A percentile compares a stretch with the other conserved stretches of the same genome.
Evolutionary conservation across 177 flowering plant genomes (phyloP).

Genomic region (Vitis hybrid): DNA sequence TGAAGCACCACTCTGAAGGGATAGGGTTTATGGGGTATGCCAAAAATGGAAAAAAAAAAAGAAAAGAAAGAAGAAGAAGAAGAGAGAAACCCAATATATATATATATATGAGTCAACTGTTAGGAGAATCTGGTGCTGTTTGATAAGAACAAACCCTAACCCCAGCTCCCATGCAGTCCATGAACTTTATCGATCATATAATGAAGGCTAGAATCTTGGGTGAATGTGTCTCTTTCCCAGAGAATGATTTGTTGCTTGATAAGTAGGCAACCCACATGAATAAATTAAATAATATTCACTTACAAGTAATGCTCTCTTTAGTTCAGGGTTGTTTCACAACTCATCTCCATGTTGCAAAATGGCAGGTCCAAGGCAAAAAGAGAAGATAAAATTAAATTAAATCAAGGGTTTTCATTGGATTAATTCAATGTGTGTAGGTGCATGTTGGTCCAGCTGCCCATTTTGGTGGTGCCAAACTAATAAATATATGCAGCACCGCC

Average conservation of each 20-base stretch:
- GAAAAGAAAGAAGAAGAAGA: too few species aligned
- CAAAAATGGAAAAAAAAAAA: not conserved
- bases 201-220: constrained; percentile 20
- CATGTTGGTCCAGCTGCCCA: too few species aligned
- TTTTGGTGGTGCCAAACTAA: too few species aligned
- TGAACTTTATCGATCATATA: not conserved
- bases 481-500: too few species aligned
- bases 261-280: constrained; percentile 9
- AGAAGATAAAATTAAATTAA: too few species aligned
- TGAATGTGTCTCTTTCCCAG: constrained; percentile 5
- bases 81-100: not conserved
- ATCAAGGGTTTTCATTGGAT: too few species aligned
- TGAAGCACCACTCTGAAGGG: constrained; percentile 1
- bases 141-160: not conserved
- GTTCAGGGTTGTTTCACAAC: not conserved
- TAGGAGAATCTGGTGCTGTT: constrained; percentile 20
- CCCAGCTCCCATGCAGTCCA: not conserved
- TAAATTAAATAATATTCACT: not conserved
- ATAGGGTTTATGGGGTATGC: not conserved
- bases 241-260: constrained; percentile 25
- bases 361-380: not conserved
- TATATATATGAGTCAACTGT: constrained; percentile 13
- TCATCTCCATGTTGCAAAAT: not conserved
- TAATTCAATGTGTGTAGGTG: too few species aligned
- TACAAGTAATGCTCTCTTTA: not conserved